A percentile compares a stretch with the other conserved stretches of the same genome.
phyloP scores from a whole-genome alignment of 225 moss, liverwort and hornwort species.

The Thuidium tamariscinum region DNA sequence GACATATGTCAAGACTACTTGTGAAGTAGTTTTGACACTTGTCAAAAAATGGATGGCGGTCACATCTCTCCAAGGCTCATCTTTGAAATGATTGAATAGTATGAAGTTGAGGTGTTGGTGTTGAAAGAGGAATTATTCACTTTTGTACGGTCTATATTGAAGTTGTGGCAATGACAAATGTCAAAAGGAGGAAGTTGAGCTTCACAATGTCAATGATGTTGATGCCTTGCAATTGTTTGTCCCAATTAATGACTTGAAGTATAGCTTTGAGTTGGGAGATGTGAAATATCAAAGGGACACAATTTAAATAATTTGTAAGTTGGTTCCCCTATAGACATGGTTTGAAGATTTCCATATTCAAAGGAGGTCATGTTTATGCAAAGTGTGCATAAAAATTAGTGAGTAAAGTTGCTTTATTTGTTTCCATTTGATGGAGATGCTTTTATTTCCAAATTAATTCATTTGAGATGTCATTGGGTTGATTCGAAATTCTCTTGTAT shows the following conservation, averaged over 20 bases:
- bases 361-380: background rate
- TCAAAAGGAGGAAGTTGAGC: too few relatives aligned
- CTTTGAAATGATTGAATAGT: background rate
- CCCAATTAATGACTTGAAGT: background rate
- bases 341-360: background rate
- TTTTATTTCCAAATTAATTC: background rate
- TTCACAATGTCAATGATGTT: background rate
- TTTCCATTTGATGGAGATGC: background rate
- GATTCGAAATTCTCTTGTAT: background rate
- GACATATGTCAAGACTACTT: background rate
- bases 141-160: background rate
- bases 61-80: background rate
- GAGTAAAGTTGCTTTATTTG: background rate
- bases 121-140: background rate
- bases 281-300: background rate
- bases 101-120: background rate
- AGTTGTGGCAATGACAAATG: background rate
- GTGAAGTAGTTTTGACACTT: rapidly evolving
- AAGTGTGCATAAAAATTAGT: background rate
- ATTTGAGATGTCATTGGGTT: background rate
- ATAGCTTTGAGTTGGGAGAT: background rate
- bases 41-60: background rate
- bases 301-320: background rate
- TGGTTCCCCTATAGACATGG: background rate
- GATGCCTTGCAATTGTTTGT: background rate